Evolutionary conservation across 441 rosid species (phyloP).

Genomic region (Brassica balearica): DNA sequence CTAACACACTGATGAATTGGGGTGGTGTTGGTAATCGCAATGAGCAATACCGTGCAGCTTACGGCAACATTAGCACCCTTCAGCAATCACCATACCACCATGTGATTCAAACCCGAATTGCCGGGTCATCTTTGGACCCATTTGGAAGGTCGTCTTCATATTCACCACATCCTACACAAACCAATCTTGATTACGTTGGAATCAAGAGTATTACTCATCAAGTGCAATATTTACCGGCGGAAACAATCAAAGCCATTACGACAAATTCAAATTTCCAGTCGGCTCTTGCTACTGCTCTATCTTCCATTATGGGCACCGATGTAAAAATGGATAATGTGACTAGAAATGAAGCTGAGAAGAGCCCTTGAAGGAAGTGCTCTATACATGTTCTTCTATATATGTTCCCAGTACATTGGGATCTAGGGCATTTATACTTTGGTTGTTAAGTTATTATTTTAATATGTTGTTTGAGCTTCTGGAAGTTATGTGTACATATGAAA

Average conservation of each 20-base stretch:
- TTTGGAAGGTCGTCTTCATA: constrained; percentile 45
- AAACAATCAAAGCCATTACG: constrained; percentile 69
- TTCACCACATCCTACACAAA: constrained; percentile 41
- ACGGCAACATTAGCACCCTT: constrained; percentile 45
- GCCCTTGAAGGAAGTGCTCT: constrained; percentile 25
- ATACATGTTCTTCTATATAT: constrained; percentile 13
- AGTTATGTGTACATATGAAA: background rate
- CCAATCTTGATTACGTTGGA: constrained; percentile 51
- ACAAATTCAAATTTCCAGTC: constrained; percentile 86
- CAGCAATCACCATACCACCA: constrained; percentile 44
- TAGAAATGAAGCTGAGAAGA: constrained; percentile 35
- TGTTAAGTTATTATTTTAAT: background rate
- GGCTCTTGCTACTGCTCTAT: constrained; percentile 72
- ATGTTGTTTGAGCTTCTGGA: background rate
- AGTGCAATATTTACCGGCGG: constrained; percentile 49
- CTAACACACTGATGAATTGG: constrained; percentile 51
- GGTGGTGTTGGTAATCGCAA: constrained; percentile 26
- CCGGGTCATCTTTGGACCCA: constrained; percentile 39
- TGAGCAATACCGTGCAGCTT: constrained; percentile 45
- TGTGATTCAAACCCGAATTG: constrained; percentile 45
- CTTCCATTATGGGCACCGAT: constrained; percentile 60
- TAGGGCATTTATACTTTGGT: constrained; percentile 1
- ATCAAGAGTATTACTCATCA: constrained; percentile 40
- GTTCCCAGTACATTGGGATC: background rate
- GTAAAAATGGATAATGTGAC: constrained; percentile 36